phyloP scores from a whole-genome alignment of 169 alveolate species.

The Plasmodium reichenowi region DNA sequence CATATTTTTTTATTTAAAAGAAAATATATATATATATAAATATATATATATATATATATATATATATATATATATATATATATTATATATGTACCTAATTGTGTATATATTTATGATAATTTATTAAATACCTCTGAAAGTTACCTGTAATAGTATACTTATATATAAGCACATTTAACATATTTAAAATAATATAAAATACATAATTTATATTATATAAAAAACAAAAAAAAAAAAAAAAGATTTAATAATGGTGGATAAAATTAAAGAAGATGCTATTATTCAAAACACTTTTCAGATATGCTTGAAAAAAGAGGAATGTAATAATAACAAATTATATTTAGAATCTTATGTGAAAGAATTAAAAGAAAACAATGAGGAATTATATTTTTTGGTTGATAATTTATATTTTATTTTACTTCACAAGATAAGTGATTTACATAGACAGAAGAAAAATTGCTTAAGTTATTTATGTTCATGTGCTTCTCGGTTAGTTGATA shows the following conservation, averaged over 20 bases:
- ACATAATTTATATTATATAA: not conserved
- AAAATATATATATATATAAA: constrained; percentile 3
- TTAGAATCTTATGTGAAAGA: constrained; percentile 65
- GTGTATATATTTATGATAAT: too few relatives aligned
- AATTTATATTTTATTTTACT: constrained; percentile 52
- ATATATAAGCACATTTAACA: too few relatives aligned
- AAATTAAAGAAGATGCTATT: constrained; percentile 24
- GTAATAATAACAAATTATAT: constrained; percentile 19
- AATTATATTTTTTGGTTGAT: constrained; percentile 23
- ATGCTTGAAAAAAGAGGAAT: constrained; percentile 52
- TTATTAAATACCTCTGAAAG: too few relatives aligned
- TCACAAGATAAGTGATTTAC: constrained; percentile 57
- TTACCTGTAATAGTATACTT: too few relatives aligned
- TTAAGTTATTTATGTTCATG: constrained; percentile 67
- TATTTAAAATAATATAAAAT: not conserved
- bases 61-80: constrained; percentile 1
- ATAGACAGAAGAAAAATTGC: constrained; percentile 59
- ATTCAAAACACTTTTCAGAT: constrained; percentile 57
- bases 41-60: not conserved
- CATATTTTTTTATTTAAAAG: too few relatives aligned
- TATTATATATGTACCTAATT: not conserved
- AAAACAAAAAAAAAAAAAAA: not conserved
- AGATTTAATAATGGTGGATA: constrained; percentile 29
- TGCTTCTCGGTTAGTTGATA: constrained; percentile 18
- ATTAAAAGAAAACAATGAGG: constrained; percentile 44